phyloP scores from a whole-genome alignment of 345 rosid genomes.

The Linum trigynum region DNA sequence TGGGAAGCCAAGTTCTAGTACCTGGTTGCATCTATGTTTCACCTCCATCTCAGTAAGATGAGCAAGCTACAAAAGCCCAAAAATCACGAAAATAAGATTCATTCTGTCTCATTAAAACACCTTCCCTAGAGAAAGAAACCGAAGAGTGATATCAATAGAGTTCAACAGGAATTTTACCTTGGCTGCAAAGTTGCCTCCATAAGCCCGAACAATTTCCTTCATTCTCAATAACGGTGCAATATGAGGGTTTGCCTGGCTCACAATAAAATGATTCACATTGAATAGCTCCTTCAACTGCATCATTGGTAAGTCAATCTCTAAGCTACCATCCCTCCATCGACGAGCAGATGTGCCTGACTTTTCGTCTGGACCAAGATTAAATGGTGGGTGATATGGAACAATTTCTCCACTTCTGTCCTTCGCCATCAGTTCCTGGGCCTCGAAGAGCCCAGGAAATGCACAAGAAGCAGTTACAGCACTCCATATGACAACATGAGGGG shows the following conservation, averaged over 20 bases:
- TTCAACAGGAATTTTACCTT: constrained; percentile 42
- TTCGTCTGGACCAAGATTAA: constrained; percentile 71
- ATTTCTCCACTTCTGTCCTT: constrained; percentile 91
- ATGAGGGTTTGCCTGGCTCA: constrained; percentile 98
- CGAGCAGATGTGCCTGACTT: constrained; percentile 54
- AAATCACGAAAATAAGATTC: background rate
- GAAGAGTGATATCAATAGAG: background rate
- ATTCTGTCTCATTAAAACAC: background rate
- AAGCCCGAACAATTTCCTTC: constrained; percentile 71
- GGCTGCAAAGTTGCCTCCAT: constrained; percentile 95
- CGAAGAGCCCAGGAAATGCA: constrained; percentile 96
- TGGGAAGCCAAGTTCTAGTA: constrained; percentile 85
- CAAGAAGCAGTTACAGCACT: constrained; percentile 98
- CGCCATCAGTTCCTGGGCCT: constrained; percentile 98
- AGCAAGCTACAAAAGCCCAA: constrained; percentile 47
- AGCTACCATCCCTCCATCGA: constrained; percentile 97
- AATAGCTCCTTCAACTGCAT: constrained; percentile 94
- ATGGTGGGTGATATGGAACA: constrained; percentile 95
- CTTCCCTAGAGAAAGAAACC: background rate
- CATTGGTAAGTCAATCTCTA: constrained; percentile 97
- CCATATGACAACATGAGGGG: constrained; percentile 99
- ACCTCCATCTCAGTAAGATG: constrained; percentile 94
- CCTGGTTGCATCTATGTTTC: constrained; percentile 86
- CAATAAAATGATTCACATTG: constrained; percentile 95
- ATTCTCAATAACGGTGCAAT: constrained; percentile 74